These are phyloP conservation scores for Angomonas ambiguus DNA, from an alignment of 208 protist species.

Conservation along the genomic window DNA sequence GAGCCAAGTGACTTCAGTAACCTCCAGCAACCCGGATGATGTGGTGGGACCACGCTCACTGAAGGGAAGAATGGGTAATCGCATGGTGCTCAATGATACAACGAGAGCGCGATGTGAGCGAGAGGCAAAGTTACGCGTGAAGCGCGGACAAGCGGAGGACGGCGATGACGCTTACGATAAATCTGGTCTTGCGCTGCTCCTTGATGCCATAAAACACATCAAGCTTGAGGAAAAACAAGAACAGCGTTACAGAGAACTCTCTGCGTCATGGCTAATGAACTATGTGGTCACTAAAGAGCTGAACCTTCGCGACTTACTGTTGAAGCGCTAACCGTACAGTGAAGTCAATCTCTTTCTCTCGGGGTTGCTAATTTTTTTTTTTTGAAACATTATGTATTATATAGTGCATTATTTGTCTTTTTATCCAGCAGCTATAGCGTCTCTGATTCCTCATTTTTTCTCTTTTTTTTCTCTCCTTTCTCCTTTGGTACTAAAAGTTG, in stretches of 20 bases:
- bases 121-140: conserved; percentile 37
- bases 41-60: conserved; percentile 55
- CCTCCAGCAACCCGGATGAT: conserved; percentile 39
- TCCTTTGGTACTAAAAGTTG: not conserved
- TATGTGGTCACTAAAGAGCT: not conserved
- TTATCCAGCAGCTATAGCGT: not conserved
- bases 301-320: conserved; percentile 10
- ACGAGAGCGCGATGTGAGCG: conserved; percentile 43
- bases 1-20: conserved; percentile 14
- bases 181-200: conserved; percentile 33
- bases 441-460: not conserved
- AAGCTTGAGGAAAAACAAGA: conserved; percentile 39
- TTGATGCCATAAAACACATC: conserved; percentile 30
- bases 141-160: conserved; percentile 15
- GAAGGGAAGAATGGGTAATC: conserved; percentile 59
- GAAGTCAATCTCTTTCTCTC: no score
- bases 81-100: conserved; percentile 43
- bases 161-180: conserved; percentile 11
- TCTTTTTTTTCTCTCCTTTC: conserved; percentile 4
- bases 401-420: conserved; percentile 6
- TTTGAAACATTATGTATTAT: not conserved
- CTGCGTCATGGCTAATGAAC: conserved; percentile 50
- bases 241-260: conserved; percentile 32
- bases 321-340: not conserved
- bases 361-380: conserved; percentile 2